These are phyloP conservation scores for Kwoniella newhampshirensis DNA, from an alignment of 768 basidiomycete genomes.

Conservation along the genomic window DNA sequence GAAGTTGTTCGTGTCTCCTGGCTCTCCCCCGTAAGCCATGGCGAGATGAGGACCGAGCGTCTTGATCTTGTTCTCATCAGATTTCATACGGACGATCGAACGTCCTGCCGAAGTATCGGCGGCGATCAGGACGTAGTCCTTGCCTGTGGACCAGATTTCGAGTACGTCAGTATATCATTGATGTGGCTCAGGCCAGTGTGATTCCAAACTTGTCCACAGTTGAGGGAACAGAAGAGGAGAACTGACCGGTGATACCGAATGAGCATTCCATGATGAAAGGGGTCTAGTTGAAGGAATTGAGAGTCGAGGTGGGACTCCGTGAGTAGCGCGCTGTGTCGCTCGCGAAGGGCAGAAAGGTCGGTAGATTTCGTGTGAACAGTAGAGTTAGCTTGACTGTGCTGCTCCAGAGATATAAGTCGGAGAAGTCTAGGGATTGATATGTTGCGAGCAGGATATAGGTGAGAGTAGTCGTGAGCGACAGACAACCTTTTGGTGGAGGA, in stretches of 20 bases:
- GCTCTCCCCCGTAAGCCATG: constrained; percentile 94
- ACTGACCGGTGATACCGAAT: constrained; percentile 68
- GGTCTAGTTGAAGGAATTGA: no score
- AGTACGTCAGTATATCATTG: no score
- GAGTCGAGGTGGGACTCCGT: no score
- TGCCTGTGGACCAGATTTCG: constrained; percentile 63
- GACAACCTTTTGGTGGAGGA: background rate
- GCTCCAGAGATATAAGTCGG: background rate
- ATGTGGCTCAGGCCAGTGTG: no score
- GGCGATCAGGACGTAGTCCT: constrained; percentile 89
- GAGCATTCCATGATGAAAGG: constrained; percentile 73
- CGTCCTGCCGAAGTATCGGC: constrained; percentile 84
- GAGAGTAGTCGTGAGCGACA: no score
- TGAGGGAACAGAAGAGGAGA: no score
- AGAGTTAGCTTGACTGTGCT: background rate
- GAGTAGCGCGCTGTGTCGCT: no score
- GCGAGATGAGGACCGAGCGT: constrained; percentile 82
- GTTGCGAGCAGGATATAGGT: no score
- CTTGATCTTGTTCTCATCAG: constrained; percentile 95
- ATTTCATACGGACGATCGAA: constrained; percentile 97
- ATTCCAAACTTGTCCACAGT: no score
- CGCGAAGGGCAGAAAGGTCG: no score
- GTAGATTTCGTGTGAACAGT: no score
- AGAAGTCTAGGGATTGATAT: background rate
- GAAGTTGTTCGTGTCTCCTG: constrained; percentile 95